Evolutionary conservation across 2,329 filamentous ascomycete species (phyloP).

Genomic region (Fusarium redolens): DNA sequence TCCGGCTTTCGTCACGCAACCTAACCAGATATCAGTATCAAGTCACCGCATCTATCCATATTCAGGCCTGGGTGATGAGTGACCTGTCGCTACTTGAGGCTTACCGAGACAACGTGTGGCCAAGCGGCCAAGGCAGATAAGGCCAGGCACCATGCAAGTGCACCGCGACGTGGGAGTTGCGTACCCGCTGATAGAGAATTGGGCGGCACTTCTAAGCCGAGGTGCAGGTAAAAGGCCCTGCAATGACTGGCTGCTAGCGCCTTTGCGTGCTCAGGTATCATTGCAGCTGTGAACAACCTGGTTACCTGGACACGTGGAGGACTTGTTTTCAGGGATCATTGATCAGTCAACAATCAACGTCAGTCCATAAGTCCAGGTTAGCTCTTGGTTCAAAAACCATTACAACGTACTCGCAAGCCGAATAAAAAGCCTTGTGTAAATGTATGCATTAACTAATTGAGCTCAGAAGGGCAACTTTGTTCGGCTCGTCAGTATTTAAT

Average conservation of each 20-base stretch:
- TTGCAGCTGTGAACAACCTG: constrained; percentile 22
- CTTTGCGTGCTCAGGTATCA: constrained; percentile 28
- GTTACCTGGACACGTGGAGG: constrained; percentile 33
- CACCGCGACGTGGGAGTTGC: constrained; percentile 6
- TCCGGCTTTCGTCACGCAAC: constrained; percentile 36
- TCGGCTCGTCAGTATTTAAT: background rate
- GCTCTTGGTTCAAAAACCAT: background rate
- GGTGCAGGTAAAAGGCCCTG: constrained; percentile 19
- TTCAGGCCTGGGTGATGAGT: background rate
- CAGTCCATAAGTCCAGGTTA: constrained; percentile 20
- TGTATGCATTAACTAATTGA: background rate
- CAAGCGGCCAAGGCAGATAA: constrained; percentile 11
- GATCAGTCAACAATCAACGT: constrained; percentile 8
- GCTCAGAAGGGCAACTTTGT: background rate
- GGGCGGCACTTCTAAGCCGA: constrained; percentile 38
- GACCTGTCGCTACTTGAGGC: constrained; percentile 23
- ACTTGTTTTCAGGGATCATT: constrained; percentile 26
- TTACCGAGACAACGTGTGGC: constrained; percentile 10
- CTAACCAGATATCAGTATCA: background rate
- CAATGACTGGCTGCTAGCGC: constrained; percentile 15
- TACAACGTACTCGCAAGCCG: background rate
- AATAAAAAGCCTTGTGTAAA: background rate
- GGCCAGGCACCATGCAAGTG: constrained; percentile 25
- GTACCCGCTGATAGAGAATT: constrained; percentile 18
- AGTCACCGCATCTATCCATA: constrained; percentile 11